Conservation (phyloP, 805 yeast genomes). For the Barnettozyma botsteinii region DNA sequence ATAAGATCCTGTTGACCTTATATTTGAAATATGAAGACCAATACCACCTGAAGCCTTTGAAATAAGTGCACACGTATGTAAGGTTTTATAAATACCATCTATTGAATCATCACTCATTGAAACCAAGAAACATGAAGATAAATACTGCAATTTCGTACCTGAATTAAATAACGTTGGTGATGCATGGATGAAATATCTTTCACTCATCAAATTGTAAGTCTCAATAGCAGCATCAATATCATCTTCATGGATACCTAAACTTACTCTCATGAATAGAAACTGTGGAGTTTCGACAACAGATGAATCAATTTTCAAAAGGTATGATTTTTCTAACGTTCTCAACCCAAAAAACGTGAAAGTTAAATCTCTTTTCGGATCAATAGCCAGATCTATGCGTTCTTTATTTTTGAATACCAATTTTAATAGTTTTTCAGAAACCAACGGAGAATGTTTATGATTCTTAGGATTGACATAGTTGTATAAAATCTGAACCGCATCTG, state of each 20-base stretch:
- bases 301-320: slow-evolving; percentile 60
- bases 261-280: slow-evolving; percentile 83
- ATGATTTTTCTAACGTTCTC: slow-evolving; percentile 84
- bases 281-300: slow-evolving; percentile 86
- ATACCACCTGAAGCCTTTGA: slow-evolving; percentile 96
- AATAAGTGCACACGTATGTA: slow-evolving; percentile 82
- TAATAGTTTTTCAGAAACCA: slow-evolving; percentile 64
- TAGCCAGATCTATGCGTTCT: slow-evolving; percentile 64
- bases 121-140: slow-evolving; percentile 88
- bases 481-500: slow-evolving; percentile 67
- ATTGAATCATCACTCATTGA: slow-evolving; percentile 93
- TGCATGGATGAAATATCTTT: slow-evolving; percentile 85
- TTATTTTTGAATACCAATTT: slow-evolving; percentile 57
- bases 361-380: slow-evolving; percentile 73
- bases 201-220: slow-evolving; percentile 85
- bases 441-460: slow-evolving; percentile 49
- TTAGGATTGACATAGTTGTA: slow-evolving; percentile 77
- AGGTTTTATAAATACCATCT: slow-evolving; percentile 88
- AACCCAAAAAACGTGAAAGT: slow-evolving; percentile 80
- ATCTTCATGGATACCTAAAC: slow-evolving; percentile 81
- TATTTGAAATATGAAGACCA: slow-evolving; percentile 84
- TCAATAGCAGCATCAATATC: slow-evolving; percentile 64
- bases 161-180: slow-evolving; percentile 96
- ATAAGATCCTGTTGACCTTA: slow-evolving; percentile 83
- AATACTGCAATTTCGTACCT: slow-evolving; percentile 77